Evolutionary conservation across 192 early-diverging fungal genomes (phyloP).

Genomic region (Neocallimastix lanati): DNA sequence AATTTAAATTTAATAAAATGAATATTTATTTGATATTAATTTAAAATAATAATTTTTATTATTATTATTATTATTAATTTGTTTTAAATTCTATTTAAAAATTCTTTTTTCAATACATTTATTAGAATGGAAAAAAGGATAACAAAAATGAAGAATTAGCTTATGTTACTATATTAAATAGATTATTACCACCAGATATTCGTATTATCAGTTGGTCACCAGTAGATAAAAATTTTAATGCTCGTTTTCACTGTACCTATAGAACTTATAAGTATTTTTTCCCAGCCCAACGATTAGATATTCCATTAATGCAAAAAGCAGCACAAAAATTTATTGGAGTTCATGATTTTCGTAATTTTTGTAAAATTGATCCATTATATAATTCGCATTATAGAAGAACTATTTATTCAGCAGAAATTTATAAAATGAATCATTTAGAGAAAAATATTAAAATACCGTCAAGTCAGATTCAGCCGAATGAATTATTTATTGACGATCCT

Average conservation of each 20-base stretch:
- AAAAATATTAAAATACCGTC: neutral
- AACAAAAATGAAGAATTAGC: constrained; percentile 58
- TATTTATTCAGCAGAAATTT: constrained; percentile 9
- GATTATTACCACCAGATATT: constrained; percentile 69
- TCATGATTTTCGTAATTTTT: constrained; percentile 91
- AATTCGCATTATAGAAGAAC: constrained; percentile 8
- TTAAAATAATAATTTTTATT: too few species aligned
- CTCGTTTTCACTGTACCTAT: constrained; percentile 65
- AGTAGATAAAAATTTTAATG: constrained; percentile 53
- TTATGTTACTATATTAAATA: constrained; percentile 68
- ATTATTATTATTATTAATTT: too few species aligned
- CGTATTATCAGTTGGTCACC: constrained; percentile 83
- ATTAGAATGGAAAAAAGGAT: too few species aligned
- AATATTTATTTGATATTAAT: too few species aligned
- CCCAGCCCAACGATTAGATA: constrained; percentile 39
- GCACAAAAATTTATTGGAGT: constrained; percentile 50
- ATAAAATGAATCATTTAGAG: constrained; percentile 25
- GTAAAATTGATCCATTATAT: constrained; percentile 78
- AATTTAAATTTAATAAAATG: too few species aligned
- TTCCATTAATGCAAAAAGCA: constrained; percentile 56
- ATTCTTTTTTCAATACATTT: too few species aligned
- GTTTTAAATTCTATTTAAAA: too few species aligned
- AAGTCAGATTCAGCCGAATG: neutral
- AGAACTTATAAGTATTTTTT: constrained; percentile 90
- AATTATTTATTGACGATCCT: neutral